These are phyloP conservation scores for Elaeagnus macrophylla DNA, from an alignment of 306 rosid genomes.

Conservation along the genomic window DNA sequence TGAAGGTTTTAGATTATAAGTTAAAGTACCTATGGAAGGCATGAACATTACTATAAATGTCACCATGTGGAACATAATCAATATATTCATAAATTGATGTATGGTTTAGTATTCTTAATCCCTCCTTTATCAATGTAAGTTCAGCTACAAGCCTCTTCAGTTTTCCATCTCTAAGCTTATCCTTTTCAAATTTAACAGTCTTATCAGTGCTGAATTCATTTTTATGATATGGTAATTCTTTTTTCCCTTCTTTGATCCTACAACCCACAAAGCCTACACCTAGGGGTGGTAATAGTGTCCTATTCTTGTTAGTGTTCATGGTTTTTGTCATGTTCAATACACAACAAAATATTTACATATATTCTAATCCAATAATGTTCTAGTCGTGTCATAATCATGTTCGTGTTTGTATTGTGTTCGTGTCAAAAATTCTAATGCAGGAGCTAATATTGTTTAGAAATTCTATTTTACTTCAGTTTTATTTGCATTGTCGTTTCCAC, in stretches of 20 bases:
- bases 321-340: too few species aligned
- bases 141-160: slow-evolving; percentile 37
- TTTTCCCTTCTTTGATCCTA: slow-evolving; percentile 2
- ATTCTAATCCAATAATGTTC: too few species aligned
- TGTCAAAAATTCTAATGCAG: too few species aligned
- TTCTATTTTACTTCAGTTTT: too few species aligned
- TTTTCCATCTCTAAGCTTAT: slow-evolving; percentile 17
- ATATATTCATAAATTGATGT: slow-evolving; percentile 14
- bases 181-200: not conserved
- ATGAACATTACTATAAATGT: slow-evolving; percentile 31
- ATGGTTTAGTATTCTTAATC: slow-evolving; percentile 12
- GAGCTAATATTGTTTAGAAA: too few species aligned
- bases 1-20: not conserved
- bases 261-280: too few species aligned
- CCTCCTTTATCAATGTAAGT: slow-evolving; percentile 44
- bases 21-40: slow-evolving; percentile 36
- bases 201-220: not conserved
- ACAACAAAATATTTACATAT: too few species aligned
- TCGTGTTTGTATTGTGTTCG: too few species aligned
- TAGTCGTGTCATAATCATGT: too few species aligned
- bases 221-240: not conserved
- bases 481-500: too few species aligned
- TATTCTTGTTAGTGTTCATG: too few species aligned
- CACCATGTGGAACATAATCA: slow-evolving; percentile 37
- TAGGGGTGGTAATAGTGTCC: too few species aligned